Evolutionary conservation across 2,329 filamentous ascomycete species (phyloP), one percentile per base, ranked within the genome.

Genomic region (Hypoxylon sp.): DNA sequence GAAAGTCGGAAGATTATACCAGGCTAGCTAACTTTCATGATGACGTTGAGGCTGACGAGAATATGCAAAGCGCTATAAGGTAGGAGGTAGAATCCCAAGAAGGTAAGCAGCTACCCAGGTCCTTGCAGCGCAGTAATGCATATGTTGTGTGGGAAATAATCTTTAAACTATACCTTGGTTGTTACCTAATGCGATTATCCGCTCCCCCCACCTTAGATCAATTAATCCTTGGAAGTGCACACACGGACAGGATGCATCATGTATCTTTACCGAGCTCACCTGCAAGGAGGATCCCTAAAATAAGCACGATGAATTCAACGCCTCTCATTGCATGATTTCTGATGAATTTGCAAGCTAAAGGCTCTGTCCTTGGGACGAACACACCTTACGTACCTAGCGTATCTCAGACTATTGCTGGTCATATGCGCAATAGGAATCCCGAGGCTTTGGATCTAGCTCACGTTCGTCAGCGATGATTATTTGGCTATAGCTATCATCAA

Each of bases 171-270:
- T 27, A 27, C 25, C 25, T 27, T n/a, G n/a, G n/a, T 54, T 23
- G 9, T 58, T 30, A 53, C 21, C 11, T 61, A 51, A 65, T 62
- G 52, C 58, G 43, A 62, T 58, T 58, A 58, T 54, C 43, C 46
- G 48, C 46, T 52, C 47, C 58, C 58, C 58, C 54, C 57, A 55
- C 54, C 37, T 51, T 21, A 55, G 19, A 45, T 53, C 27, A 29
- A 39, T 12, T 52, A 25, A 25, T 32, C 39, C 25, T 23, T 32
- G 39, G 8, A 23, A 7, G 11, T 23, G 27, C 32, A 19, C 37
- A 37, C 30, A 37, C 8, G 43, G 12, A n/a, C 37, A 3, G n/a
- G 16, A 41, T 16, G 37, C 16, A 19, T 39, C 6, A 41, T 37
- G 34, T n/a, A 8, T 19, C n/a, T 6, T 39, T n/a, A 39, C 34